These are phyloP conservation scores for Malassezia caprae DNA, from an alignment of 1,284 basidiomycete genomes.

Conservation along the genomic window DNA sequence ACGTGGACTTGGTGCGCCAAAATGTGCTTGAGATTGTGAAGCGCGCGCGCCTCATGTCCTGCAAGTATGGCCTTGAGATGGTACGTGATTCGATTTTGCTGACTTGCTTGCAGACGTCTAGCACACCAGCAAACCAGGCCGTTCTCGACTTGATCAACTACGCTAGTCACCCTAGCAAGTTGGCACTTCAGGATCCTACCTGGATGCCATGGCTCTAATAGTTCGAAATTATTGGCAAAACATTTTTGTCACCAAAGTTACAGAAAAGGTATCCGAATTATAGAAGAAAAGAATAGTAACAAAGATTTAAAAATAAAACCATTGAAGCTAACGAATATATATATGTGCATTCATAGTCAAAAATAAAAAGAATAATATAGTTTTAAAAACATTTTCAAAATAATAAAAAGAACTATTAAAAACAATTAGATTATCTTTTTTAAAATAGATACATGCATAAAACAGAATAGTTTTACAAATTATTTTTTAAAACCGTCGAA, in stretches of 20 bases:
- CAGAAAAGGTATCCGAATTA: too few relatives aligned
- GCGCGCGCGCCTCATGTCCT: conserved; percentile 72
- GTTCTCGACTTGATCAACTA: conserved; percentile 70
- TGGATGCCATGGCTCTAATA: conserved; percentile 22
- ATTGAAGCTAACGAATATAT: too few relatives aligned
- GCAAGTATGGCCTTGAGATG: conserved; percentile 69
- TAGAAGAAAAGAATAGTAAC: too few relatives aligned
- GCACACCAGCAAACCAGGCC: conserved; percentile 56
- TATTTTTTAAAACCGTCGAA: too few relatives aligned
- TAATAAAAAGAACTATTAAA: too few relatives aligned
- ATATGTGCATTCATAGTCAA: too few relatives aligned
- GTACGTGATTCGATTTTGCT: conserved; percentile 50
- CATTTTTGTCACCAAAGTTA: neutral
- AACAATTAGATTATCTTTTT: too few relatives aligned
- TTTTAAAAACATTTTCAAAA: too few relatives aligned
- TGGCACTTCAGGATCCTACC: conserved; percentile 53
- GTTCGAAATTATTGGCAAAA: neutral
- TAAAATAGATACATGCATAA: too few relatives aligned
- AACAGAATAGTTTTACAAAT: too few relatives aligned
- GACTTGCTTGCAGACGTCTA: neutral
- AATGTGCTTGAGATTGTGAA: conserved; percentile 75
- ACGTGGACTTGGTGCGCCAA: conserved; percentile 60
- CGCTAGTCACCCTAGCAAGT: conserved; percentile 53
- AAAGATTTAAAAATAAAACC: neutral
- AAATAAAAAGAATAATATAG: too few relatives aligned